Evolutionary conservation across 495 filamentous ascomycete genomes (phyloP).

Genomic region (Aspergillus panamensis): DNA sequence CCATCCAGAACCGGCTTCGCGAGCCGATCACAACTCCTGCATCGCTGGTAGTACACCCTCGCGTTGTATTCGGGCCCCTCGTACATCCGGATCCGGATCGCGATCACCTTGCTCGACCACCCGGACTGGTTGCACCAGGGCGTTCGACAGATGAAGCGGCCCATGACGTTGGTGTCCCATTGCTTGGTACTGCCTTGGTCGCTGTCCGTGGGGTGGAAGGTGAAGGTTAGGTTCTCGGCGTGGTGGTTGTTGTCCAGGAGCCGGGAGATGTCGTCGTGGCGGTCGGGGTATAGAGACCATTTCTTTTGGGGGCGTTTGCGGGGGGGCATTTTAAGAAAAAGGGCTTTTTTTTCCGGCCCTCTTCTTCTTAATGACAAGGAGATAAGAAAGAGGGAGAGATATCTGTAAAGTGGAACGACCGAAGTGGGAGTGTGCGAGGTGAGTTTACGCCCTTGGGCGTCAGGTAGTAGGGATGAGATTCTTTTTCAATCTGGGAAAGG

Average conservation of each 20-base stretch:
- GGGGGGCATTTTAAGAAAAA: not conserved
- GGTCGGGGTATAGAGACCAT: slow-evolving; percentile 2
- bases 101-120: slow-evolving; percentile 42
- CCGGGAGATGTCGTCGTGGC: not conserved
- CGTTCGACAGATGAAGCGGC: slow-evolving; percentile 31
- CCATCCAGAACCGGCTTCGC: slow-evolving; percentile 33
- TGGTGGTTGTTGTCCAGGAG: not conserved
- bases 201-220: slow-evolving; percentile 12
- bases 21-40: slow-evolving; percentile 31
- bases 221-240: not conserved
- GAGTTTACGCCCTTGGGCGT: too few species aligned
- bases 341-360: too few species aligned
- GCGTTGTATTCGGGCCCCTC: slow-evolving; percentile 39
- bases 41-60: slow-evolving; percentile 47
- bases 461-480: too few species aligned
- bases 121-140: slow-evolving; percentile 14
- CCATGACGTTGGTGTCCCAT: slow-evolving; percentile 28
- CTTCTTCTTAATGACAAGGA: too few species aligned
- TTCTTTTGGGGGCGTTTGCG: not conserved
- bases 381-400: too few species aligned
- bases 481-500: too few species aligned
- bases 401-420: too few species aligned
- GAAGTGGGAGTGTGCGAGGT: too few species aligned
- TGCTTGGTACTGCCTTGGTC: not conserved
- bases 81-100: slow-evolving; percentile 46